Conservation (phyloP, 495 filamentous ascomycete genomes). For the Monascus purpureus region DNA sequence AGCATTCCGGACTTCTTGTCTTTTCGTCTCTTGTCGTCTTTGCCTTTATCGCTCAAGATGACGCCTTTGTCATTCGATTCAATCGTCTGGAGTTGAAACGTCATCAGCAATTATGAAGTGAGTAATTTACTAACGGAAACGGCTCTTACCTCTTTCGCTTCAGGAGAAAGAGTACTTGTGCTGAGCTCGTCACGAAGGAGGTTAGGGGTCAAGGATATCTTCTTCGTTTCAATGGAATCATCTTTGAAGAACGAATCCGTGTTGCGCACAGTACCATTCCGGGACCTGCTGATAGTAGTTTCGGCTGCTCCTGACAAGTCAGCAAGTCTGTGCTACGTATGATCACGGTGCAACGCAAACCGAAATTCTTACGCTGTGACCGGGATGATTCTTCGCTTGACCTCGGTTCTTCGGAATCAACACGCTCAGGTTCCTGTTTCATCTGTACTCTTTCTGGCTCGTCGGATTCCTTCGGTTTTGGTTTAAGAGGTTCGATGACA, state of each 20-base stretch:
- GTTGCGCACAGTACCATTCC: constrained; percentile 74
- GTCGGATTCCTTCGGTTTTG: constrained; percentile 20
- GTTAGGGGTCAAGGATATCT: constrained; percentile 92
- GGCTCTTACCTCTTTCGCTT: constrained; percentile 48
- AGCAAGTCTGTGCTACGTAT: constrained; percentile 3
- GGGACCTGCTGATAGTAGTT: constrained; percentile 48
- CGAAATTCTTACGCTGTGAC: constrained; percentile 19
- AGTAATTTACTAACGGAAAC: no score
- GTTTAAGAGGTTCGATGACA: constrained; percentile 31
- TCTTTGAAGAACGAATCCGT: constrained; percentile 97
- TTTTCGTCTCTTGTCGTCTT: constrained; percentile 77
- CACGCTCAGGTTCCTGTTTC: constrained; percentile 16
- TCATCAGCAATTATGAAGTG: no score
- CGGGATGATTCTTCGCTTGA: constrained; percentile 57
- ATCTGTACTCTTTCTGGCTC: constrained; percentile 16
- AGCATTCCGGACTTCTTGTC: constrained; percentile 88
- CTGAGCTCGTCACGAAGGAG: constrained; percentile 74
- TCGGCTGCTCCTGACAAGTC: constrained; percentile 27
- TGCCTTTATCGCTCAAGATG: constrained; percentile 37
- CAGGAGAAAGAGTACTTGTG: constrained; percentile 42
- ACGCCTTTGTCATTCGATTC: constrained; percentile 38
- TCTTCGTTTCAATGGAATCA: constrained; percentile 85
- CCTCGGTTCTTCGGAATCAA: constrained; percentile 27
- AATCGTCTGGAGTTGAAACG: no score
- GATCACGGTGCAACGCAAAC: constrained; percentile 1